Evolutionary conservation across 78 protist species (phyloP).

Genomic region (Monocercomonoides exilis): DNA sequence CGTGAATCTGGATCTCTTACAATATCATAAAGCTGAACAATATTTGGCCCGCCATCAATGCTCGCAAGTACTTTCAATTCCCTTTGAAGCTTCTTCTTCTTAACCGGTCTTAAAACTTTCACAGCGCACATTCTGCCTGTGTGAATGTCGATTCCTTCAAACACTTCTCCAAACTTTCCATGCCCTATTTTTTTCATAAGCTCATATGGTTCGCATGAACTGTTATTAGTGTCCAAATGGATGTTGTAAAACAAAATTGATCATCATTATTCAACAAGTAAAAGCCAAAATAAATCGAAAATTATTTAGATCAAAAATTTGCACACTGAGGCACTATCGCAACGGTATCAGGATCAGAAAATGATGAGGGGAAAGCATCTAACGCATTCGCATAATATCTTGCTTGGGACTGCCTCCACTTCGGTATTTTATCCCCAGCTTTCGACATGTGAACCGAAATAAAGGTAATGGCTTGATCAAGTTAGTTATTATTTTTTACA

Average conservation of each 20-base stretch:
- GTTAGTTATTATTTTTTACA: too few species aligned
- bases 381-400: neutral
- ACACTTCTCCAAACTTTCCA: slow-evolving; percentile 99
- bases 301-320: too few species aligned
- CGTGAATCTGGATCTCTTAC: slow-evolving; percentile 89
- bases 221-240: too few species aligned
- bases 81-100: slow-evolving; percentile 84
- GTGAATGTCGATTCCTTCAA: slow-evolving; percentile 77
- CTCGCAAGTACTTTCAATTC: slow-evolving; percentile 93
- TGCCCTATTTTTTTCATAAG: slow-evolving; percentile 91
- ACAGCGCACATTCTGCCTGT: slow-evolving; percentile 42
- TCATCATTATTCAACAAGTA: too few species aligned
- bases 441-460: too few species aligned
- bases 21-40: slow-evolving; percentile 82
- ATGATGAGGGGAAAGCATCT: neutral
- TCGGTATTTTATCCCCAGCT: too few species aligned
- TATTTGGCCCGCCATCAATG: slow-evolving; percentile 89
- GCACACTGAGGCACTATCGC: neutral
- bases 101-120: slow-evolving; percentile 62
- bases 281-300: too few species aligned
- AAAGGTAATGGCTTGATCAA: too few species aligned
- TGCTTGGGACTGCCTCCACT: neutral
- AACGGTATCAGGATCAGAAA: neutral
- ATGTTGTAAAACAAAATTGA: too few species aligned
- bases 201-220: slow-evolving; percentile 52